Percentiles rank a stretch among this genome's conserved stretches.
Evolutionary conservation across 2,329 filamentous ascomycete species (phyloP).

Genomic region (Leptosphaerulina australis): DNA sequence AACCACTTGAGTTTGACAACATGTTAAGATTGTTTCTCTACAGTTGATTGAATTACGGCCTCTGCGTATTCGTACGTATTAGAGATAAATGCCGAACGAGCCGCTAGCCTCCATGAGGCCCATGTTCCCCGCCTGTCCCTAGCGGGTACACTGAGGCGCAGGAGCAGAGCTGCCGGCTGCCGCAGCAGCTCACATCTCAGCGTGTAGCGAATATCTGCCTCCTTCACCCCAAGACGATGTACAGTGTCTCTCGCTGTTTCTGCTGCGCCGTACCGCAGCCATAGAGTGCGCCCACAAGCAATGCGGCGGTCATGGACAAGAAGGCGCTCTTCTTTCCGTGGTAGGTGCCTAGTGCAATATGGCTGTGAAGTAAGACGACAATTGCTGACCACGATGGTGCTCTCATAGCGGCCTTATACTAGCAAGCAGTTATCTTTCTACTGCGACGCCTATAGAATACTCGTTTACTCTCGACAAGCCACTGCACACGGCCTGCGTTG

Average conservation of each 20-base stretch:
- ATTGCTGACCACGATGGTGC: conserved; percentile 25
- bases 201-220: conserved; percentile 8
- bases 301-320: conserved; percentile 45
- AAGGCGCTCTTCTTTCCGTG: conserved; percentile 46
- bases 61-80: conserved; percentile 16
- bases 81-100: conserved; percentile 16
- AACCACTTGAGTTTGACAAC: background rate
- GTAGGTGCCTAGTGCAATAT: conserved; percentile 24
- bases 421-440: conserved; percentile 42
- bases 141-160: conserved; percentile 19
- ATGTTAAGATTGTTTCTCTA: background rate
- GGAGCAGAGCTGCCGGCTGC: no score
- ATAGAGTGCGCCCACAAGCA: conserved; percentile 29
- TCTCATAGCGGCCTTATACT: conserved; percentile 43
- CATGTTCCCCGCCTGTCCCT: conserved; percentile 19
- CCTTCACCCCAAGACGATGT: conserved; percentile 11
- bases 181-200: conserved; percentile 14
- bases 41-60: background rate
- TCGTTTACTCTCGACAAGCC: conserved; percentile 48
- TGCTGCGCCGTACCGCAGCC: conserved; percentile 33
- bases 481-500: conserved; percentile 40
- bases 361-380: background rate
- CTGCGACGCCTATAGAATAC: conserved; percentile 35
- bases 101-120: conserved; percentile 6
- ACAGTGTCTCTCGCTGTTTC: conserved; percentile 20